phyloP scores from a whole-genome alignment of 768 basidiomycete genomes.

The Termitomyces sp. region DNA sequence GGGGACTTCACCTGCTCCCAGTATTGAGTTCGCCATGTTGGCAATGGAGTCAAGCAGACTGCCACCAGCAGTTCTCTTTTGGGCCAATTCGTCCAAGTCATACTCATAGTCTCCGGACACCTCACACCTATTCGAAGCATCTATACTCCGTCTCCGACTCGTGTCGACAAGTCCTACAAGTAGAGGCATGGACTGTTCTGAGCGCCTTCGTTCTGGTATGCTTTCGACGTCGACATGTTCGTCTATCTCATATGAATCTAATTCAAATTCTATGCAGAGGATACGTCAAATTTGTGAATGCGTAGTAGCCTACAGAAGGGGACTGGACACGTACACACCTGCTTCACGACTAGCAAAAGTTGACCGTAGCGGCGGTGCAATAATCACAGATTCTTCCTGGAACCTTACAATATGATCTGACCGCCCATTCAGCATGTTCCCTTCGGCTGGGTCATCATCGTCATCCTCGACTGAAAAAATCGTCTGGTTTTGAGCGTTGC shows the following conservation, averaged over 20 bases:
- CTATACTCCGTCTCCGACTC: constrained; percentile 44
- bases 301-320: background rate
- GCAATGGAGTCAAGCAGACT: constrained; percentile 76
- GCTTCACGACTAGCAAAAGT: constrained; percentile 73
- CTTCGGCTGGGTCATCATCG: constrained; percentile 45
- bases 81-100: constrained; percentile 69
- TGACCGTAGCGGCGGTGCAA: constrained; percentile 64
- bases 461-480: constrained; percentile 55
- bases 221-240: constrained; percentile 28
- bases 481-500: constrained; percentile 31
- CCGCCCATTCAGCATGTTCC: constrained; percentile 25
- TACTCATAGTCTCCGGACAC: constrained; percentile 31
- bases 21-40: constrained; percentile 95
- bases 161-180: constrained; percentile 74
- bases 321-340: constrained; percentile 48
- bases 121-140: constrained; percentile 36
- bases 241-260: constrained; percentile 80
- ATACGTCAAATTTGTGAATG: constrained; percentile 6
- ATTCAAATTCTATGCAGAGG: constrained; percentile 61
- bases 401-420: constrained; percentile 53
- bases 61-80: constrained; percentile 62
- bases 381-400: constrained; percentile 62
- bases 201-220: constrained; percentile 24
- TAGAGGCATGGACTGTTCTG: constrained; percentile 64
- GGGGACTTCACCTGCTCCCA: constrained; percentile 71